Conservation (phyloP, 1,284 basidiomycete genomes). For the Rhizopogon parksii region DNA sequence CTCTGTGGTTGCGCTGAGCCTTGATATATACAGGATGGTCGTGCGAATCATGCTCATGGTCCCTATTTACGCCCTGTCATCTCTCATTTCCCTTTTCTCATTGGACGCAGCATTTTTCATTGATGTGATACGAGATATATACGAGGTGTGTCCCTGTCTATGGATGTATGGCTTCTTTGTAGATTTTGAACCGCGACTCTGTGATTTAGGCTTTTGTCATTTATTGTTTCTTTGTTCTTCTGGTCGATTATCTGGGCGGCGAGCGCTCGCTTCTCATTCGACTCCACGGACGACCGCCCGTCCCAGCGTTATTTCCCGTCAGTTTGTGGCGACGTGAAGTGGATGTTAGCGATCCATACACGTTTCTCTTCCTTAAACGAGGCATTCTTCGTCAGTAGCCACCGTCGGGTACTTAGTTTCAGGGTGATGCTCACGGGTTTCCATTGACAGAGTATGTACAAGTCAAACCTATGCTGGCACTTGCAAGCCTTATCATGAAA, state of each 20-base stretch:
- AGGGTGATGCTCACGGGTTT: conserved; percentile 9
- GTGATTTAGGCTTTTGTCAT: conserved; percentile 83
- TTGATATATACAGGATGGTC: conserved; percentile 63
- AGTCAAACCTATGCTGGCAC: conserved; percentile 86
- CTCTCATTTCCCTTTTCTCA: conserved; percentile 90
- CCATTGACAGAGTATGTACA: conserved; percentile 83
- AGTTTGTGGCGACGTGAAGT: conserved; percentile 72
- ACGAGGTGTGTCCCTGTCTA: conserved; percentile 62
- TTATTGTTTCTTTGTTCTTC: conserved; percentile 84
- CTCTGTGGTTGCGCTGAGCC: conserved; percentile 3
- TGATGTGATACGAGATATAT: conserved; percentile 90
- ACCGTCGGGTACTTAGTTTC: background rate
- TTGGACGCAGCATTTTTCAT: conserved; percentile 95
- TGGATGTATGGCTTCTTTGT: background rate
- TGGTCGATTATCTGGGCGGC: conserved; percentile 85
- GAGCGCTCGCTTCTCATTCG: conserved; percentile 89
- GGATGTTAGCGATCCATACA: conserved; percentile 90
- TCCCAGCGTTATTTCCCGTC: conserved; percentile 81
- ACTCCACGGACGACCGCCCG: conserved; percentile 84
- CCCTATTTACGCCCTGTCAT: conserved; percentile 87
- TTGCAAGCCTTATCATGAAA: conserved; percentile 83
- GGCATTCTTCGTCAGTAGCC: conserved; percentile 83
- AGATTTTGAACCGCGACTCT: background rate
- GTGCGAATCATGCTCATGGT: conserved; percentile 98
- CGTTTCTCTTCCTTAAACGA: conserved; percentile 88